Base-by-base conservation (phyloP, 495 filamentous ascomycete genomes). In the Physcia stellaris region DNA sequence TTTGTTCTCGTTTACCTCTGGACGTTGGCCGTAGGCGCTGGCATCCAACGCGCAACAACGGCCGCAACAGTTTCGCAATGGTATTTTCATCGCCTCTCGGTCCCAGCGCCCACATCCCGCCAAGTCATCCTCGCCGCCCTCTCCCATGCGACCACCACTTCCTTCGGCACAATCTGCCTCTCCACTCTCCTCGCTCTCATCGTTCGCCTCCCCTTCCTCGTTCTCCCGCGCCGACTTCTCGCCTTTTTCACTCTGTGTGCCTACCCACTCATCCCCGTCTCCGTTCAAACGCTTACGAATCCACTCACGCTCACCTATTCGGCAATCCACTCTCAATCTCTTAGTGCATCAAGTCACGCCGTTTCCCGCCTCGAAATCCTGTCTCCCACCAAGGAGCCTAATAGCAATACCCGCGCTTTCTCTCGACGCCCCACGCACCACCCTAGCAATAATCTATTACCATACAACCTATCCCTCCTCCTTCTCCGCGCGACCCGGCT, bases 21-120 rank as follows among this genome's bases (percentile, higher is more conserved):
- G 90, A 93, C 86, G 1, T 65, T 95, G 15, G 80, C 80, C 15
- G 72, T 96, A 38, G 70, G 86, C 49, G 73, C 80, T 21, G 86
- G 86, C 22, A 70, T 96, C 16, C 88, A 96, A 52, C 79, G 90
- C 40, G 72, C 84, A 28, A 86, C 86, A 15, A 94, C 90, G 12
- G 86, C 87, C 31, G 92, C 92, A 34, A 93, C 88, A 9, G 90
- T 96, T 24, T 87, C 80, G 15, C 92, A 98, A 56, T 98, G 90
- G 90, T 98, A 98, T 55, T 98, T 96, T 58, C 88, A 96, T 59
- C 83, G 90, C 37, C 77, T 93, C 39, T 71, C 75, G 17, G 73
- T 76, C 24, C 86, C 90, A 9, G 68, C 80, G 15, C 73, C 83
- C 7, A 73, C 80, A 2, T 83, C 82, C 1, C 67, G 70, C 33